Base-by-base conservation (phyloP, 2,329 filamentous ascomycete species). In the Teratosphaeria pseudoeucalypti region DNA sequence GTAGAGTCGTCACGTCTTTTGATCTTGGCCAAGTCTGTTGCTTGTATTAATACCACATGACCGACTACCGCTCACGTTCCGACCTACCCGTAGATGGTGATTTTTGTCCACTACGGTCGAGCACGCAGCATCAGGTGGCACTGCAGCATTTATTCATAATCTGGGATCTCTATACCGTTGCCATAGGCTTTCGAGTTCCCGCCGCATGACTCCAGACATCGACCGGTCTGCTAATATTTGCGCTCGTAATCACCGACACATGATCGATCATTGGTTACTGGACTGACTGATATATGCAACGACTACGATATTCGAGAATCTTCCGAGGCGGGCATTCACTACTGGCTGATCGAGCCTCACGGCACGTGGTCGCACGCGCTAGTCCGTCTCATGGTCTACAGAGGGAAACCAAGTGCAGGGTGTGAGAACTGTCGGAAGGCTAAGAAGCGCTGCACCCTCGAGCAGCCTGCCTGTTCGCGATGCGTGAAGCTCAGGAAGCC, bases 401-500 rank as follows among this genome's bases (percentile, higher is more conserved):
- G 62, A 34, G 62, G 62, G 57, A 71, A 69, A 62, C 70, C 68
- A 55, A 70, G 66, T 34, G 67, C 68, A 29, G 70, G 70, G 58
- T 72, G 70, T 62, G 69, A 70, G 60, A 63, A 64, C 55, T 72
- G 70, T 57, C 65, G 70, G 52, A 70, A 70, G 56, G 68, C 68
- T 26, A 72, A 72, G 63, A 71, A 71, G 62, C 65, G 68, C 32
- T 72, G 70, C 55, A 67, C 62, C 16, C 62, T 72, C 29, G 70
- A 69, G 37, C 63, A 67, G 58, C 68, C 69, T 23, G 62, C 70
- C 6, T 71, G 70, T 58, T 55, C 61, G 54, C 61, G 70, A 63
- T 72, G 70, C 58, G 64, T 68, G 43, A 70, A 71, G 59, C 64
- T 71, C 43, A 67, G 65, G 54, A 71, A 71, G 56, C 34, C 54